A percentile compares a stretch with the other conserved stretches of the same genome.
These are phyloP conservation scores for Termitomyces sp. DNA, from an alignment of 768 basidiomycete species.

Conservation along the genomic window DNA sequence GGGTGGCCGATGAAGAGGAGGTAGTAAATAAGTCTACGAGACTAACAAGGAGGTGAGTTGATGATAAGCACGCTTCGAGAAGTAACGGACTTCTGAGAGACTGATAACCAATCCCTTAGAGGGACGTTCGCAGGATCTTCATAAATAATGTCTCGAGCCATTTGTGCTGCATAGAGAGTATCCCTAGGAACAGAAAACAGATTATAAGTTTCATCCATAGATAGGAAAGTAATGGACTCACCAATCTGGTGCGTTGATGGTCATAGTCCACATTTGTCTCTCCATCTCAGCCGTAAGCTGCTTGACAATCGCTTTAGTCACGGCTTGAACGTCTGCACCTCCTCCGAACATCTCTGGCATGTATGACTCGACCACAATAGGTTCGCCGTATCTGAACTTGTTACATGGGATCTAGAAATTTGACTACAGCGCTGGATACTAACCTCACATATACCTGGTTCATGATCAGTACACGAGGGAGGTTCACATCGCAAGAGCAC, in stretches of 20 bases:
- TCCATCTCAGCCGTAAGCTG: neutral
- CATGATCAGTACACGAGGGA: neutral
- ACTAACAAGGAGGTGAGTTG: neutral
- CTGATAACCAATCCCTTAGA: neutral
- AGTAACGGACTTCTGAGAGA: neutral
- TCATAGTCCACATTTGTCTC: neutral
- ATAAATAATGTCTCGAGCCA: constrained; percentile 1
- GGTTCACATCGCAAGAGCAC: neutral
- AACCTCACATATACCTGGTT: neutral
- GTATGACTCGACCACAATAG: neutral
- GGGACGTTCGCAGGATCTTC: neutral
- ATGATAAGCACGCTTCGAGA: too few species aligned
- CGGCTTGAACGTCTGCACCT: neutral
- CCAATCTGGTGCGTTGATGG: constrained; percentile 3
- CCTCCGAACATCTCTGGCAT: neutral
- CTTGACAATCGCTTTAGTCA: neutral
- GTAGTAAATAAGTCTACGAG: neutral
- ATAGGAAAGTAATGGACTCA: neutral
- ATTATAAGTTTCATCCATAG: neutral
- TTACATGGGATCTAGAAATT: neutral
- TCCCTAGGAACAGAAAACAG: neutral
- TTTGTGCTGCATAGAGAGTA: constrained; percentile 2
- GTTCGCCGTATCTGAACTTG: neutral
- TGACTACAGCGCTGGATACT: neutral
- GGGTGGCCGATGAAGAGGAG: neutral